phyloP scores from a whole-genome alignment of 2,329 filamentous ascomycete genomes.

The Neurospora crassa region DNA sequence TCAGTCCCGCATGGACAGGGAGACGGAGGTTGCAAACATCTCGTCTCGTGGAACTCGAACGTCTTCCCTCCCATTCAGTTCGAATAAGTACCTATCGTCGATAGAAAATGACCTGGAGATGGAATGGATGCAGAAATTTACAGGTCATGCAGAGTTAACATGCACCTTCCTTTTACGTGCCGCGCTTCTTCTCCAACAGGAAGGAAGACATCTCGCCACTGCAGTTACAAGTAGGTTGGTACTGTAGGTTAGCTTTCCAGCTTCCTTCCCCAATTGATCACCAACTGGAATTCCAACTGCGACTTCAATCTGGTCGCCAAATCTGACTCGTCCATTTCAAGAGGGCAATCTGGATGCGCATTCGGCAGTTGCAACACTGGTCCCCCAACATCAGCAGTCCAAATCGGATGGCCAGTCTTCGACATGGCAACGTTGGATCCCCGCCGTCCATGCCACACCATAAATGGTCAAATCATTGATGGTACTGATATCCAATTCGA shows the following conservation, averaged over 20 bases:
- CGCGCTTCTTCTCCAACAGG: neutral
- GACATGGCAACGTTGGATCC: neutral
- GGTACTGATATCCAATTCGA: too few relatives aligned
- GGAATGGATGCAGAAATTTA: neutral
- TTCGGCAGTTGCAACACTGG: neutral
- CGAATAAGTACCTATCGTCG: too few relatives aligned
- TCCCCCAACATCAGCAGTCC: neutral
- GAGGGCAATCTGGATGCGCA: neutral
- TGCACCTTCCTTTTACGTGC: neutral
- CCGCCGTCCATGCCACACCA: neutral
- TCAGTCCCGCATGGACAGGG: neutral
- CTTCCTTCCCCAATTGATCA: neutral
- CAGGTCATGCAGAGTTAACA: neutral
- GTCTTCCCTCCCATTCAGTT: neutral
- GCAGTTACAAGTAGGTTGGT: neutral
- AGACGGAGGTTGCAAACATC: neutral
- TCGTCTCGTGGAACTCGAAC: neutral
- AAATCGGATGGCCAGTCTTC: neutral
- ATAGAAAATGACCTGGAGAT: neutral
- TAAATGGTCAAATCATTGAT: too few relatives aligned
- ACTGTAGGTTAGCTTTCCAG: too few relatives aligned
- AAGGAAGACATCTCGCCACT: neutral
- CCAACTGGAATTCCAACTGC: neutral
- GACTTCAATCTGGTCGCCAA: neutral
- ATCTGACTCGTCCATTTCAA: neutral